Evolutionary conservation across 495 filamentous ascomycete species (phyloP), one percentile per base, ranked within the genome.

Genomic region (Friedmanniomyces endolithicus): DNA sequence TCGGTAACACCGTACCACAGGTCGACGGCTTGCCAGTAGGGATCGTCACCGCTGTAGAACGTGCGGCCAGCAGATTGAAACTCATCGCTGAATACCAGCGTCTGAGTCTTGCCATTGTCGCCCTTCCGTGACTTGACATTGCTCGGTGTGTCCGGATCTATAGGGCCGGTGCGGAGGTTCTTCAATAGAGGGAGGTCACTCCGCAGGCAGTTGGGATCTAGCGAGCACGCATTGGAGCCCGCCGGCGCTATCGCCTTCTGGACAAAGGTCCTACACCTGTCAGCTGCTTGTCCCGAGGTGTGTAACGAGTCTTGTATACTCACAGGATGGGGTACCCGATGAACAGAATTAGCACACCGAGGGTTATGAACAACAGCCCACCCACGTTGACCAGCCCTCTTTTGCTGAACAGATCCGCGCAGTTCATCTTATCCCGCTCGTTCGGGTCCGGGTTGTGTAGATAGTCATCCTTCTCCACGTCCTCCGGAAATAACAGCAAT

Each of bases 401-500:
- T 53, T 73, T 76, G 34, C 81, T 82, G 60, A 78, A 86, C 27
- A 87, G 71, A 59, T 86, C 81, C 27, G 44, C n/a, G 60, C 83
- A 87, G 25, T 82, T 77, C 47, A 73, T 64, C 17, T 72, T 64
- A 41, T 88, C 82, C 53, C 78, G 71, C 44, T 86, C 83, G 52
- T 76, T 73, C 7, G 78, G 76, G 61, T 83, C 78, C 11, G 85
- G 85, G 59, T 86, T 85, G 62, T 89, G 85, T 57, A 90, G 56
- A 56, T 75, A 83, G 63, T 88, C 85, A 65, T 88, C 85, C 60
- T 86, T 84, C 67, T 89, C 85, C 24, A 85, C 81, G 64, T 88
- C 84, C 60, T 86, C 78, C 1, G 83, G 85, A 63, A 83, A 87
- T 20, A 88, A 65, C 25, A 89, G 63, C 55, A 88, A 65, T 0